Evolutionary conservation across 2,329 filamentous ascomycete genomes (phyloP).

Genomic region (Ceratocystis lukuohia): DNA sequence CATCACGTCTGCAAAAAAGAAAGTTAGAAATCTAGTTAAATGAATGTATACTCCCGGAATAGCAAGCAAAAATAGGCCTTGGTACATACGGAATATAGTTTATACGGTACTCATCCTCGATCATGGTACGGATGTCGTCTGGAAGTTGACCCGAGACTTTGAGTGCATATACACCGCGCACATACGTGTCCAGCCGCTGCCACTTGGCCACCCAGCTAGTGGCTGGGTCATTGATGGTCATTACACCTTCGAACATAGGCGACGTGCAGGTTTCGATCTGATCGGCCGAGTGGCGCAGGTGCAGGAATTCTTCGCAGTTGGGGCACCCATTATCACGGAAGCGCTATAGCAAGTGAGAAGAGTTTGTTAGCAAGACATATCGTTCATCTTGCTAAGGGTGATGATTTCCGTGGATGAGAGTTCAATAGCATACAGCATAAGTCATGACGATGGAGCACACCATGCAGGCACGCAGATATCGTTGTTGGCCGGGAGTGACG

Average conservation of each 20-base stretch:
- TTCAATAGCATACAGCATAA: constrained; percentile 43
- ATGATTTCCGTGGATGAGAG: no score
- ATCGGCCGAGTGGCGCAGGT: constrained; percentile 65
- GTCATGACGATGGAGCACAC: constrained; percentile 92
- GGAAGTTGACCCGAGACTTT: constrained; percentile 78
- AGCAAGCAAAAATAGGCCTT: constrained; percentile 31
- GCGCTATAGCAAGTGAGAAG: constrained; percentile 39
- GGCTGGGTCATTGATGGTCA: constrained; percentile 69
- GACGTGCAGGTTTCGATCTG: constrained; percentile 86
- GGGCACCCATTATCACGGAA: constrained; percentile 83
- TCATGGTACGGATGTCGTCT: constrained; percentile 46
- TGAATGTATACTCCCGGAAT: background rate
- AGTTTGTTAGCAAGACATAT: background rate
- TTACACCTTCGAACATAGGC: constrained; percentile 86
- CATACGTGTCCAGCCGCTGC: constrained; percentile 81
- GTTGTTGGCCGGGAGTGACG: constrained; percentile 61
- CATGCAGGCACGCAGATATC: constrained; percentile 92
- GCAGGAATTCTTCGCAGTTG: constrained; percentile 89
- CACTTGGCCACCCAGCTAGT: constrained; percentile 93
- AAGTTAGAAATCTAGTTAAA: background rate
- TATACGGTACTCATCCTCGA: constrained; percentile 51
- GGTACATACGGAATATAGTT: constrained; percentile 51
- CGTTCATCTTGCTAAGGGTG: background rate
- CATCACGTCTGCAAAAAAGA: constrained; percentile 37
- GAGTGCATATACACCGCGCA: constrained; percentile 80